phyloP scores from a whole-genome alignment of 345 rosid genomes.

The Noccaea bulbosa region DNA sequence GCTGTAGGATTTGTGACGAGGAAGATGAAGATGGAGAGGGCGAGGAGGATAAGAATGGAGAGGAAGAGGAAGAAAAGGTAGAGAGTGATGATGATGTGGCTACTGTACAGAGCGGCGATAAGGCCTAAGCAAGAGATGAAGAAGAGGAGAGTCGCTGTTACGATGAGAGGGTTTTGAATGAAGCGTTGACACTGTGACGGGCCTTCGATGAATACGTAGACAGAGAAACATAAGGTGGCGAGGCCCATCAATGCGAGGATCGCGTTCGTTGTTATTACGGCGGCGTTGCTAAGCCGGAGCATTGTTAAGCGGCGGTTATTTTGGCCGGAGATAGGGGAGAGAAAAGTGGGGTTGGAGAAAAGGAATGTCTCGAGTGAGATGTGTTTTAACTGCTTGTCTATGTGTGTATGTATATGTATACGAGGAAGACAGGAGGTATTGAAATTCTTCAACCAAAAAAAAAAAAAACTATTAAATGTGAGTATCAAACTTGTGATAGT shows the following conservation, averaged over 20 bases:
- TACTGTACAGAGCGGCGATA: slow-evolving; percentile 40
- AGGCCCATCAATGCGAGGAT: slow-evolving; percentile 42
- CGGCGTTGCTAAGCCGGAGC: slow-evolving; percentile 46
- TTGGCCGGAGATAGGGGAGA: background rate
- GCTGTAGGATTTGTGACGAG: slow-evolving; percentile 41
- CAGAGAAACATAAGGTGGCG: slow-evolving; percentile 35
- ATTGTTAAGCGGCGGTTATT: slow-evolving; percentile 27
- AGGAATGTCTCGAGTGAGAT: background rate
- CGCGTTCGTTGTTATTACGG: slow-evolving; percentile 42
- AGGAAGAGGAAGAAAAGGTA: slow-evolving; percentile 43
- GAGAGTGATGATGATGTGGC: slow-evolving; percentile 40
- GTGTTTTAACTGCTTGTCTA: background rate
- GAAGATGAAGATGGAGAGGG: slow-evolving; percentile 39
- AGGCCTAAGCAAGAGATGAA: slow-evolving; percentile 45
- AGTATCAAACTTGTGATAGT: background rate
- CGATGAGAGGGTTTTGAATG: slow-evolving; percentile 43
- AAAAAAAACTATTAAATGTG: background rate
- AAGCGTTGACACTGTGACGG: slow-evolving; percentile 43
- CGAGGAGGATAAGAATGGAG: slow-evolving; percentile 38
- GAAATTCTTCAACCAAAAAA: background rate
- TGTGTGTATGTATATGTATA: background rate
- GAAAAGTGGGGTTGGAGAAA: slow-evolving; percentile 27
- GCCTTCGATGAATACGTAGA: slow-evolving; percentile 37
- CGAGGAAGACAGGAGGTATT: slow-evolving; percentile 10
- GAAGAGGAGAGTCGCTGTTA: slow-evolving; percentile 39